Conservation (phyloP, 225 moss, liverwort and hornwort species). For the Sphagnum contortum region DNA sequence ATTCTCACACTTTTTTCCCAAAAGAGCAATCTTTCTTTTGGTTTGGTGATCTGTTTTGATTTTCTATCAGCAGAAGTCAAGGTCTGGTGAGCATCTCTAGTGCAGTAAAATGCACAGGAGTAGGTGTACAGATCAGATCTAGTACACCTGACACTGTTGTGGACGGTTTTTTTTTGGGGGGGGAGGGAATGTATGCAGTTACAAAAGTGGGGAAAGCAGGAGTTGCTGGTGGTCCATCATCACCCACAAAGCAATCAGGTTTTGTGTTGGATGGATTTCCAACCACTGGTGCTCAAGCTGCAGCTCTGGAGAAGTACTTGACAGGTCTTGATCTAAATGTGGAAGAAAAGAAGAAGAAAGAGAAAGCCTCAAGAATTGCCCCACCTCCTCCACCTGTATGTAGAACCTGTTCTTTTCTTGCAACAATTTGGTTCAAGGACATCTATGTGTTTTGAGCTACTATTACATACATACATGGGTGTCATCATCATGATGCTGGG, state of each 20-base stretch:
- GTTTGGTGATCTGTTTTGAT: too few relatives aligned
- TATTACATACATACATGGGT: too few relatives aligned
- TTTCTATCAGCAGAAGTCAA: too few relatives aligned
- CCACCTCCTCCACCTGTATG: conserved; percentile 54
- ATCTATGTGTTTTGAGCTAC: background rate
- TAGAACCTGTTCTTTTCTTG: background rate
- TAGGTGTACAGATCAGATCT: too few relatives aligned
- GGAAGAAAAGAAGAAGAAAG: conserved; percentile 27
- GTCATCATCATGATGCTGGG: too few relatives aligned
- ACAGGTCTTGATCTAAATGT: conserved; percentile 65
- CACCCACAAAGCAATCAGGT: conserved; percentile 20
- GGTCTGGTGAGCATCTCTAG: too few relatives aligned
- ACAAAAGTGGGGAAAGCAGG: conserved; percentile 6
- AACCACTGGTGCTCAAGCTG: conserved; percentile 40
- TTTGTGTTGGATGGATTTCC: conserved; percentile 83
- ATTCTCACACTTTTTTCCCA: background rate
- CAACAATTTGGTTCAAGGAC: conserved; percentile 2
- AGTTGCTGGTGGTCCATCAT: background rate
- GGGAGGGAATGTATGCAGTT: background rate
- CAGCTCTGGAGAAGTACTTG: conserved; percentile 63
- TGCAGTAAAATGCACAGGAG: too few relatives aligned
- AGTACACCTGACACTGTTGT: too few relatives aligned
- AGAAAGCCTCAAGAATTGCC: conserved; percentile 61
- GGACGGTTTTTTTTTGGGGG: too few relatives aligned
- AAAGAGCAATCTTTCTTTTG: too few relatives aligned